phyloP scores from a whole-genome alignment of 208 protist species.

The Phytomonas francai region DNA sequence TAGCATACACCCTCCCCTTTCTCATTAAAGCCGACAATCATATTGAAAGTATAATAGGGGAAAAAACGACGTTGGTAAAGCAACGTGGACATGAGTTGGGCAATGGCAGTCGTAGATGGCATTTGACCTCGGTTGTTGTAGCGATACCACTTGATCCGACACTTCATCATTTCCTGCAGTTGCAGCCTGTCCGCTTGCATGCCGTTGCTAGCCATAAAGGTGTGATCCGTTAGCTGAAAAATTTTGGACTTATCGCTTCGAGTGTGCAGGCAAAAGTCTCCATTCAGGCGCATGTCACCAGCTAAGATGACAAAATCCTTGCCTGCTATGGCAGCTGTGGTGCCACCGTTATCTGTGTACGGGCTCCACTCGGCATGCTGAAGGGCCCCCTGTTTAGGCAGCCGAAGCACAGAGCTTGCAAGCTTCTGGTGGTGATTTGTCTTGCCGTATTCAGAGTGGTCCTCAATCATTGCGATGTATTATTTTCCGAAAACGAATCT shows the following conservation, averaged over 20 bases:
- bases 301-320: slow-evolving; percentile 96
- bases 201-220: slow-evolving; percentile 91
- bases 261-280: slow-evolving; percentile 96
- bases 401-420: slow-evolving; percentile 45
- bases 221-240: slow-evolving; percentile 88
- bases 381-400: slow-evolving; percentile 66
- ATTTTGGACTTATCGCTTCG: slow-evolving; percentile 92
- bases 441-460: slow-evolving; percentile 67
- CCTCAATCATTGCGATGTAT: slow-evolving; percentile 59
- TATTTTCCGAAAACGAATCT: not conserved
- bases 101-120: slow-evolving; percentile 89
- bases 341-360: slow-evolving; percentile 94
- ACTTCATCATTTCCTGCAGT: slow-evolving; percentile 93
- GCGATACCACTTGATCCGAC: slow-evolving; percentile 91
- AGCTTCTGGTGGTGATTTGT: slow-evolving; percentile 69
- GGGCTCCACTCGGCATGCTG: slow-evolving; percentile 82
- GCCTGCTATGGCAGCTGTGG: slow-evolving; percentile 94
- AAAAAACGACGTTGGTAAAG: slow-evolving; percentile 98
- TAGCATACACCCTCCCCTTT: slow-evolving; percentile 94
- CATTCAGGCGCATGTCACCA: slow-evolving; percentile 96
- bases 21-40: slow-evolving; percentile 95
- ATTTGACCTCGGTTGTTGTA: slow-evolving; percentile 91
- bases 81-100: slow-evolving; percentile 96
- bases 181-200: slow-evolving; percentile 97
- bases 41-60: slow-evolving; percentile 99